phyloP scores from a whole-genome alignment of 2,329 filamentous ascomycete species.

The Fusarium globosum region DNA sequence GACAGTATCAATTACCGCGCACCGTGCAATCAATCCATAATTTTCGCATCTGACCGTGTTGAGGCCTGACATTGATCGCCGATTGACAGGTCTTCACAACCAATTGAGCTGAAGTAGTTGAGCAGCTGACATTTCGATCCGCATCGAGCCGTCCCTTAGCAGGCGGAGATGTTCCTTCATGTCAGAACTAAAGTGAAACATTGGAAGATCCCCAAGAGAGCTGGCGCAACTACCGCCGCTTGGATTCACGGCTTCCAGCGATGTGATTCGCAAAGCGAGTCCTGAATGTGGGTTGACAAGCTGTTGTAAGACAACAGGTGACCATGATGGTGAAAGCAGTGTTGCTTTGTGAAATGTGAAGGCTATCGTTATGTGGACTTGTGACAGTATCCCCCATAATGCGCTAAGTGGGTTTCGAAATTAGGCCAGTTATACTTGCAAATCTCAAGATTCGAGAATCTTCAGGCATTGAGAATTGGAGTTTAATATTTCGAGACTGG shows the following conservation, averaged over 20 bases:
- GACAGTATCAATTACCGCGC: neutral
- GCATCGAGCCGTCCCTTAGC: neutral
- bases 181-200: slow-evolving; percentile 8
- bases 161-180: neutral
- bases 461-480: neutral
- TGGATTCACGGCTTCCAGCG: neutral
- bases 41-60: slow-evolving; percentile 2
- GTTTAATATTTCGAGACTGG: neutral
- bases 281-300: neutral
- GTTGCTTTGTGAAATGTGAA: neutral
- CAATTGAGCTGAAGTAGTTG: slow-evolving; percentile 8
- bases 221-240: neutral
- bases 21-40: neutral
- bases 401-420: neutral
- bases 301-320: neutral
- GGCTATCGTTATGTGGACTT: too few species aligned
- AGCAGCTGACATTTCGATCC: slow-evolving; percentile 6
- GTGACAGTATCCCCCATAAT: neutral
- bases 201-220: neutral
- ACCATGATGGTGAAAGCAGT: neutral
- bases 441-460: neutral
- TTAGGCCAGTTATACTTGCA: neutral
- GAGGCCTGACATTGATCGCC: neutral
- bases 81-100: slow-evolving; percentile 1
- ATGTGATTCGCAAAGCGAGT: neutral